Evolutionary conservation across 202 grass and related monocot genomes (phyloP).

Genomic region (Dendrocalamus latiflorus): DNA sequence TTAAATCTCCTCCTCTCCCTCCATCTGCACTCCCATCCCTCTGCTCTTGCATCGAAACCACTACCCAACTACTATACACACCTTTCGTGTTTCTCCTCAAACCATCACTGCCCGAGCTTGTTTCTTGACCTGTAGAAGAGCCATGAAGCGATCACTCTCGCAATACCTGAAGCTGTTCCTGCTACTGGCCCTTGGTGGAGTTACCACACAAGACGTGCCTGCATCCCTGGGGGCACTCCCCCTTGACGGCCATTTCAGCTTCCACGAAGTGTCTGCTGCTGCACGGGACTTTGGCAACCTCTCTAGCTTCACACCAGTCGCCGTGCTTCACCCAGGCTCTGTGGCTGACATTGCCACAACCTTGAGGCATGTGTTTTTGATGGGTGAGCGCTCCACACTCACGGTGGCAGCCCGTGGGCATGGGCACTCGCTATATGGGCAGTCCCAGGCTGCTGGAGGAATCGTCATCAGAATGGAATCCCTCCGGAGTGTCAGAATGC

Average conservation of each 20-base stretch:
- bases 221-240: conserved; percentile 34
- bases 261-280: conserved; percentile 39
- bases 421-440: conserved; percentile 79
- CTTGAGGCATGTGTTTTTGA: conserved; percentile 62
- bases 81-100: conserved; percentile 35
- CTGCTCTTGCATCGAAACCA: conserved; percentile 29
- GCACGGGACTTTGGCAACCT: conserved; percentile 77
- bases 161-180: conserved; percentile 57
- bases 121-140: conserved; percentile 13
- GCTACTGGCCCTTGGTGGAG: conserved; percentile 42
- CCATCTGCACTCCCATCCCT: conserved; percentile 33
- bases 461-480: conserved; percentile 76
- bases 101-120: conserved; percentile 14
- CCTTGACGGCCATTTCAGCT: conserved; percentile 60
- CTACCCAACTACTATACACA: background rate
- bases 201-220: conserved; percentile 31
- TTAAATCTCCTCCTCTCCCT: conserved; percentile 40
- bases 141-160: conserved; percentile 34
- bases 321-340: conserved; percentile 59
- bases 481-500: conserved; percentile 28
- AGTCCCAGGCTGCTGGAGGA: conserved; percentile 80
- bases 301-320: conserved; percentile 37
- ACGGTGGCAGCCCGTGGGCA: conserved; percentile 81
- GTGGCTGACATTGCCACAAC: conserved; percentile 54
- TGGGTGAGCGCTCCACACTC: conserved; percentile 45